Conservation (phyloP, 2,329 filamentous ascomycete genomes). For the Capronia coronata region DNA sequence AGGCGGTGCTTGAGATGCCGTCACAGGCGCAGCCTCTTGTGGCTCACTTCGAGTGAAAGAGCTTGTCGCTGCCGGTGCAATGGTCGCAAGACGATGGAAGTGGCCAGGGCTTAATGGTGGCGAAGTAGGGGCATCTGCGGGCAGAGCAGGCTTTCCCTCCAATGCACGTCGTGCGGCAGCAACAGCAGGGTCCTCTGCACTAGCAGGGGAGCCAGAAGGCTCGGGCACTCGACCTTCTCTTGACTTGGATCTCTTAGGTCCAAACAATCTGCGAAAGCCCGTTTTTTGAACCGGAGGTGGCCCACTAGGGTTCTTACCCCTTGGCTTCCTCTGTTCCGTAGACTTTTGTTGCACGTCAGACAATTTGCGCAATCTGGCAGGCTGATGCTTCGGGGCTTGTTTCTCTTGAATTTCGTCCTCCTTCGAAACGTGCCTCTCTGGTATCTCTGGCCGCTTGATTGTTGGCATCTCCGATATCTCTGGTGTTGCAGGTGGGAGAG, state of each 20-base stretch:
- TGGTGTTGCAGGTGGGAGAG: constrained; percentile 29
- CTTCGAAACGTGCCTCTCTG: constrained; percentile 2
- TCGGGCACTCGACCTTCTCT: constrained; percentile 9
- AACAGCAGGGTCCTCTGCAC: constrained; percentile 22
- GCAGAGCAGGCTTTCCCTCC: constrained; percentile 25
- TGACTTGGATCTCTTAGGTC: constrained; percentile 22
- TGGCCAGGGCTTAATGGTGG: constrained; percentile 26
- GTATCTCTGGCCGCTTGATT: constrained; percentile 14
- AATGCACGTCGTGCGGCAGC: constrained; percentile 27
- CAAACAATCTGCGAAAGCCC: constrained; percentile 26
- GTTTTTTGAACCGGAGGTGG: constrained; percentile 21
- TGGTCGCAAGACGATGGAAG: constrained; percentile 21
- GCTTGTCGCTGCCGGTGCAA: background rate
- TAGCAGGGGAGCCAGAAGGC: constrained; percentile 8
- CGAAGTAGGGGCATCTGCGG: constrained; percentile 17
- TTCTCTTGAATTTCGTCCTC: constrained; percentile 5
- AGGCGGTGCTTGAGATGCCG: constrained; percentile 21
- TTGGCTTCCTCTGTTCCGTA: constrained; percentile 16
- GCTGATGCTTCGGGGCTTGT: constrained; percentile 10
- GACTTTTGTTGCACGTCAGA: constrained; percentile 14
- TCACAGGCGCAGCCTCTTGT: constrained; percentile 2
- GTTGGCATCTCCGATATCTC: constrained; percentile 5
- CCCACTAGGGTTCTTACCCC: constrained; percentile 16
- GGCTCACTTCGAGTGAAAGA: constrained; percentile 2
- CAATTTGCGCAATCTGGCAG: constrained; percentile 21